A percentile compares a stretch with the other conserved stretches of the same genome.
These are phyloP conservation scores for Zygoascus sp. DNA, from an alignment of 1,139 yeast species.

Conservation along the genomic window DNA sequence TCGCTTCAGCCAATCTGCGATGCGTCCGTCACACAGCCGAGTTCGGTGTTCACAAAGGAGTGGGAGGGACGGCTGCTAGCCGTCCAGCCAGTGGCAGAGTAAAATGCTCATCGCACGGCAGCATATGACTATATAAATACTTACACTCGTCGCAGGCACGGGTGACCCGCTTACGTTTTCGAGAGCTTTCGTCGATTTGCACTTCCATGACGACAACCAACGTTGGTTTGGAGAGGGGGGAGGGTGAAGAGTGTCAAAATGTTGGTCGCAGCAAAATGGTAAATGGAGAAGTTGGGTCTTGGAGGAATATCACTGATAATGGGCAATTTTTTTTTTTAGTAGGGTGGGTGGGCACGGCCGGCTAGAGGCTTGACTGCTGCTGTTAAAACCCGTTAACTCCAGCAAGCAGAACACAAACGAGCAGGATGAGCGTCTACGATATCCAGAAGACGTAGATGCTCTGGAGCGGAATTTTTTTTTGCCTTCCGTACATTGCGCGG, in stretches of 20 bases:
- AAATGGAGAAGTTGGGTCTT: not conserved
- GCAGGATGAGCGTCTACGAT: too few relatives aligned
- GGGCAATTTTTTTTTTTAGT: too few relatives aligned
- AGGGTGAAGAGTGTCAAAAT: not conserved
- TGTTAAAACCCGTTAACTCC: too few relatives aligned
- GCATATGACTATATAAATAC: conserved; percentile 16
- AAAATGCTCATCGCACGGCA: not conserved
- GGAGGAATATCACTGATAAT: too few relatives aligned
- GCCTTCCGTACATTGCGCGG: too few relatives aligned
- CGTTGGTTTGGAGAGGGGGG: not conserved
- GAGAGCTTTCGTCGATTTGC: conserved; percentile 10
- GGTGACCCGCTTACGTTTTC: conserved; percentile 71
- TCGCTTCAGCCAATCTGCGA: not conserved
- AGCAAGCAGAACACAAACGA: too few relatives aligned
- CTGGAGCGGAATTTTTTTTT: too few relatives aligned
- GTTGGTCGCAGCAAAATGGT: not conserved
- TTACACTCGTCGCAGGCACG: conserved; percentile 82
- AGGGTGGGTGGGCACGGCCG: too few relatives aligned
- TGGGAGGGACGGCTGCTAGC: not conserved
- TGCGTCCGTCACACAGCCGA: too few relatives aligned
- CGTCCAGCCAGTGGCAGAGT: not conserved
- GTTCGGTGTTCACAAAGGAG: too few relatives aligned
- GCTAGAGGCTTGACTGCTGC: too few relatives aligned
- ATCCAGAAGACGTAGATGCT: too few relatives aligned
- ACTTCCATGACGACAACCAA: conserved; percentile 2